Evolutionary conservation across 2,329 filamentous ascomycete species (phyloP), one percentile per base, ranked within the genome.

Genomic region (Ophiostoma piceae): DNA sequence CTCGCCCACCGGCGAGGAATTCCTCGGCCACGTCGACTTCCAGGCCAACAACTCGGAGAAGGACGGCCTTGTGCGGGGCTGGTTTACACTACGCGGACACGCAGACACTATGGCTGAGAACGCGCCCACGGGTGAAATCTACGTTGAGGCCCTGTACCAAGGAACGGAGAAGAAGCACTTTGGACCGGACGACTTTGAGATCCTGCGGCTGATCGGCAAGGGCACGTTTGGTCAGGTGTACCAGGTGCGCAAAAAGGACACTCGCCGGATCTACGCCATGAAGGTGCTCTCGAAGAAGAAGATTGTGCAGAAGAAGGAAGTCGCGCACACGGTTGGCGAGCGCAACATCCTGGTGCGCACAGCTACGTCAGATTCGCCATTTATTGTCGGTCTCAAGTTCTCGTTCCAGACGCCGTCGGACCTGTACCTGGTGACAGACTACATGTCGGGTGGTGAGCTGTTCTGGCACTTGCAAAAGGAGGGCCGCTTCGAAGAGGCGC

Each of bases 381-480:
- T 99, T 77, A 99, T 99, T 73, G 95, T 99, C 57, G 94, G 94
- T 8, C 85, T 99, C 76, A 99, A 99, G 77, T 99, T 98, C 78
- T 98, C 95, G 0, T 99, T 99, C 83, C 95, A 99, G 79, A 98
- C 95, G 0, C 92, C 94, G 1, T 95, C 94, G 3, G 95, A 99
- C 79, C 86, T 99, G 1, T 98, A 98, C 78, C 85, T 99, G n/a
- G 95, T 99, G 16, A 98, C 95, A 5, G 95, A 98, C 78, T 99
- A 97, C 82, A 98, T 99, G 95, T 99, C 95, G 19, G 95, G 95
- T 54, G 95, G 95, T 71, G 95, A 99, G 79, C 84, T 99, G 1
- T 99, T 99, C 80, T 99, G 95, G 94, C 95, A 99, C 82, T 81
- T 99, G 71, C 95, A 99, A 78, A 96, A 96, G 77, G 95, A 98